phyloP scores from a whole-genome alignment of 2,329 filamentous ascomycete genomes.

The Xylariaceae sp. region DNA sequence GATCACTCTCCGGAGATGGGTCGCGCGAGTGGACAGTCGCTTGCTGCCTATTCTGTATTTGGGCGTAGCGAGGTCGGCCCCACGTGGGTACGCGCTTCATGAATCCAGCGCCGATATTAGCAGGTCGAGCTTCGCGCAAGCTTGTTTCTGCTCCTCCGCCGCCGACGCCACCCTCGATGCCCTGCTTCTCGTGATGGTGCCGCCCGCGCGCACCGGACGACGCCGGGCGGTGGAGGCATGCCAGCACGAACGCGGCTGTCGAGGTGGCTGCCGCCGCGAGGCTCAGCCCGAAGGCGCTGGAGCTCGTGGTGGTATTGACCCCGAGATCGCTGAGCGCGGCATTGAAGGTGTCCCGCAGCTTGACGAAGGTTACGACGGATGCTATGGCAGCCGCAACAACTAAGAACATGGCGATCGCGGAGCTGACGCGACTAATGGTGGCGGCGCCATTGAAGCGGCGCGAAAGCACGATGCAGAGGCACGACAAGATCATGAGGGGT shows the following conservation, averaged over 20 bases:
- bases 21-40: slow-evolving; percentile 10
- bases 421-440: slow-evolving; percentile 28
- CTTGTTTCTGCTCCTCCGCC: slow-evolving; percentile 3
- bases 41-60: slow-evolving; percentile 31
- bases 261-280: slow-evolving; percentile 36
- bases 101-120: slow-evolving; percentile 21
- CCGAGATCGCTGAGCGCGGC: slow-evolving; percentile 33
- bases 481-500: slow-evolving; percentile 32
- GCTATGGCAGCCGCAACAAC: slow-evolving; percentile 38
- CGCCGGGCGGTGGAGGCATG: slow-evolving; percentile 4
- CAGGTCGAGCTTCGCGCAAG: neutral
- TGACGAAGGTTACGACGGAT: slow-evolving; percentile 34
- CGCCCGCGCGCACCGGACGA: neutral
- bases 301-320: slow-evolving; percentile 32
- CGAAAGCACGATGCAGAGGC: slow-evolving; percentile 30
- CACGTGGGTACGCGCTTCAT: slow-evolving; percentile 34
- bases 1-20: slow-evolving; percentile 23
- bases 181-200: slow-evolving; percentile 12
- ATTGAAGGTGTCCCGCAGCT: slow-evolving; percentile 37
- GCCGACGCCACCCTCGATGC: neutral
- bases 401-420: slow-evolving; percentile 33
- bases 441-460: slow-evolving; percentile 24
- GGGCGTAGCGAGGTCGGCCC: slow-evolving; percentile 41
- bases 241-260: slow-evolving; percentile 25
- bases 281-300: slow-evolving; percentile 35